A percentile compares a stretch with the other conserved stretches of the same genome.
Conservation (phyloP, 441 rosid species). For the Gossypium davidsonii region DNA sequence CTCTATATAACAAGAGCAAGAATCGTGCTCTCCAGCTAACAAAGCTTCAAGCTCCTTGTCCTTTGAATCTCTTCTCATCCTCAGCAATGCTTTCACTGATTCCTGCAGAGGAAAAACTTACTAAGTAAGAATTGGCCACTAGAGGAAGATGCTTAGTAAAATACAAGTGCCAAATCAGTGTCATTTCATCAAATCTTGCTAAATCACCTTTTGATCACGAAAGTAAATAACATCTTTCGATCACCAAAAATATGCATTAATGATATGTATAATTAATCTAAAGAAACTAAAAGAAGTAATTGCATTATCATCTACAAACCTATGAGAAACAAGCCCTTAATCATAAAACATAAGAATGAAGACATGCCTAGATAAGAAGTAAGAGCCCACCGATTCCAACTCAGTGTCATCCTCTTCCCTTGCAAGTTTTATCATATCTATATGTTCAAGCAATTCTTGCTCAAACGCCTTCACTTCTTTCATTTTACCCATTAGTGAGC, state of each 20-base stretch:
- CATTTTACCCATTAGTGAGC: slow-evolving; percentile 66
- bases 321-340: background rate
- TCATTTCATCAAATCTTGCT: background rate
- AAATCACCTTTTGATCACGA: background rate
- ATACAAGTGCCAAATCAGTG: background rate
- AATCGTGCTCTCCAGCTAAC: slow-evolving; percentile 73
- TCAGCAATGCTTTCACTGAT: slow-evolving; percentile 51
- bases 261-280: background rate
- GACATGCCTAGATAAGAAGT: slow-evolving; percentile 68
- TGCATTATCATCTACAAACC: background rate
- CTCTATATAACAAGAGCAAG: slow-evolving; percentile 81
- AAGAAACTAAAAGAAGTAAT: background rate
- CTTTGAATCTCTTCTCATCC: slow-evolving; percentile 74
- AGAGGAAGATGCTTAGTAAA: background rate
- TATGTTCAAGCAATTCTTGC: slow-evolving; percentile 75
- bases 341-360: slow-evolving; percentile 23
- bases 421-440: slow-evolving; percentile 92
- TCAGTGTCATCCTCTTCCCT: slow-evolving; percentile 81
- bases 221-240: background rate
- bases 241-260: background rate
- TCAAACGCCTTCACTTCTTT: slow-evolving; percentile 73
- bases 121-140: background rate
- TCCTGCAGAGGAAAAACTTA: slow-evolving; percentile 45
- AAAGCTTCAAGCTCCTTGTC: slow-evolving; percentile 93
- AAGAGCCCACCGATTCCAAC: slow-evolving; percentile 89